Evolutionary conservation across 768 basidiomycete species (phyloP).

Genomic region (Tricholoma flavovirens): DNA sequence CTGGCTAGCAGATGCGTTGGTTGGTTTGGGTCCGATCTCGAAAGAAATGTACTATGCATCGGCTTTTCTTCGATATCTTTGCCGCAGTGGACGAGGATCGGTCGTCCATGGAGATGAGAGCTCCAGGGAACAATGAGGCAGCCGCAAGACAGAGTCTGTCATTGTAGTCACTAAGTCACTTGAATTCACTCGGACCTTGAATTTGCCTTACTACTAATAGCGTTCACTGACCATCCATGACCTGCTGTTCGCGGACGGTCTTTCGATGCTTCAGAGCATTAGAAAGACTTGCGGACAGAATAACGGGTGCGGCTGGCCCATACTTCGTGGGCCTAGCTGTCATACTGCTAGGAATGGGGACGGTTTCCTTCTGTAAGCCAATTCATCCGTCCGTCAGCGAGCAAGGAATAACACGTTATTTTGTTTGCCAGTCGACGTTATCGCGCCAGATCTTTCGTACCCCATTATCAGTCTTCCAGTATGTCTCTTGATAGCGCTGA

Average conservation of each 20-base stretch:
- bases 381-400: neutral
- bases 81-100: too few relatives aligned
- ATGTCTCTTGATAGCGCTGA: constrained; percentile 70
- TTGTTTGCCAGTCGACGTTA: constrained; percentile 62
- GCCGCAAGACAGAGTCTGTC: too few relatives aligned
- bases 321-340: constrained; percentile 83
- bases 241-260: constrained; percentile 35
- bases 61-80: too few relatives aligned
- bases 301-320: constrained; percentile 90
- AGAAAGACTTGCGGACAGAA: constrained; percentile 67
- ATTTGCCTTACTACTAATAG: too few relatives aligned
- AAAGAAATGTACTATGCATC: too few relatives aligned
- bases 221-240: too few relatives aligned
- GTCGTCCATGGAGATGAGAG: too few relatives aligned
- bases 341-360: constrained; percentile 60
- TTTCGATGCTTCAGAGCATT: constrained; percentile 53
- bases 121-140: too few relatives aligned
- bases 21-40: too few relatives aligned
- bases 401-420: neutral
- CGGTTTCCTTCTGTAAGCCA: constrained; percentile 75
- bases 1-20: too few relatives aligned
- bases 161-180: too few relatives aligned
- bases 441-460: constrained; percentile 58
- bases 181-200: too few relatives aligned
- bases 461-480: constrained; percentile 58